Conservation (phyloP, 192 early-diverging fungal genomes). For the Chytriomyces hyalinus region DNA sequence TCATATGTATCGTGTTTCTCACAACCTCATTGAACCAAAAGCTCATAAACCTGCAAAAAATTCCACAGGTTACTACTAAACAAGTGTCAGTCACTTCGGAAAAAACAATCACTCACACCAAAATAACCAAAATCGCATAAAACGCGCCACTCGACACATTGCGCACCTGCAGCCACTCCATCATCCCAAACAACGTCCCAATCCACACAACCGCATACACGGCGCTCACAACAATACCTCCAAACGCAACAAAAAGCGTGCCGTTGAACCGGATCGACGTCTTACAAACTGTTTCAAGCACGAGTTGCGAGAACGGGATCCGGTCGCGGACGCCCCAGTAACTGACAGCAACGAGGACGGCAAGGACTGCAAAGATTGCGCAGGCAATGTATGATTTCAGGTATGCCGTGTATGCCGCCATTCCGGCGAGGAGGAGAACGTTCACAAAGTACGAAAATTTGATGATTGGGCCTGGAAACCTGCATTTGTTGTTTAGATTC, state of each 20-base stretch:
- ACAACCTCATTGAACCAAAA: slow-evolving; percentile 78
- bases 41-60: slow-evolving; percentile 57
- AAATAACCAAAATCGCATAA: slow-evolving; percentile 23
- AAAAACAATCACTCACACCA: slow-evolving; percentile 41
- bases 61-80: neutral
- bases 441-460: slow-evolving; percentile 50
- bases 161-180: slow-evolving; percentile 58
- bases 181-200: slow-evolving; percentile 71
- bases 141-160: slow-evolving; percentile 40
- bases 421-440: slow-evolving; percentile 39
- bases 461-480: slow-evolving; percentile 62
- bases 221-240: slow-evolving; percentile 70
- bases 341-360: slow-evolving; percentile 43
- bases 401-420: slow-evolving; percentile 40
- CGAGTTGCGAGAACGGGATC: slow-evolving; percentile 59
- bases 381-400: slow-evolving; percentile 22
- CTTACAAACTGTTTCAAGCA: slow-evolving; percentile 80
- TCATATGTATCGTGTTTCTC: slow-evolving; percentile 73
- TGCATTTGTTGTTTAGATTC: neutral
- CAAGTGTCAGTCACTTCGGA: neutral
- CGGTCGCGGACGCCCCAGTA: slow-evolving; percentile 49
- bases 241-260: slow-evolving; percentile 79
- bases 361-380: slow-evolving; percentile 50
- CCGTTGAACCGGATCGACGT: slow-evolving; percentile 80
- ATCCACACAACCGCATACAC: slow-evolving; percentile 73